Evolutionary conservation across 495 filamentous ascomycete genomes (phyloP).

Genomic region (Durotheca rogersii): DNA sequence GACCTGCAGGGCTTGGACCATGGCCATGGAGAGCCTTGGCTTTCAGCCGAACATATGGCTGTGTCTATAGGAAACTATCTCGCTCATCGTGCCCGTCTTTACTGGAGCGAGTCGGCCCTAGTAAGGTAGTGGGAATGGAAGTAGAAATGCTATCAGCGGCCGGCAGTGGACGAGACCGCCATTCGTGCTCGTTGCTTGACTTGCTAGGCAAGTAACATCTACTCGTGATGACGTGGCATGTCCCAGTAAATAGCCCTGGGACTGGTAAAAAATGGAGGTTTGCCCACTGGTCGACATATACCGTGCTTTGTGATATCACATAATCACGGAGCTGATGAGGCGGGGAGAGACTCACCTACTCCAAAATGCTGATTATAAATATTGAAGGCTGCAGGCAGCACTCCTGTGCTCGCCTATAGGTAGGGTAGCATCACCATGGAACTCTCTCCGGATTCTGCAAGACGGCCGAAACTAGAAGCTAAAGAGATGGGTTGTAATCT

Average conservation of each 20-base stretch:
- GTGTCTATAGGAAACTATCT: neutral
- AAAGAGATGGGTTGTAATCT: constrained; percentile 2
- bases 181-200: neutral
- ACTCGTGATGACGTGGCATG: neutral
- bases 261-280: constrained; percentile 1
- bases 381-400: too few species aligned
- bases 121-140: neutral
- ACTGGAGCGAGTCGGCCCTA: constrained; percentile 1
- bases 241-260: constrained; percentile 1
- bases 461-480: too few species aligned
- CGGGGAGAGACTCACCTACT: too few species aligned
- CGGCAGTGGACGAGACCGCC: neutral
- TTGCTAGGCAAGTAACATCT: neutral
- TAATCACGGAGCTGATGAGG: too few species aligned
- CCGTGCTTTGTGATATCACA: too few species aligned
- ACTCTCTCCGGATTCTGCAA: too few species aligned
- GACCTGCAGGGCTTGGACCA: neutral
- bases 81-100: constrained; percentile 1
- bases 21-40: neutral
- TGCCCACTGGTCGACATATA: too few species aligned
- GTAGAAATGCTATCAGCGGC: neutral
- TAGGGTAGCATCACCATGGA: too few species aligned
- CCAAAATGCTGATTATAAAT: too few species aligned
- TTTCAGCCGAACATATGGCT: neutral
- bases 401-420: too few species aligned